phyloP scores from a whole-genome alignment of 2,329 filamentous ascomycete genomes.

The Drechslera avenae region DNA sequence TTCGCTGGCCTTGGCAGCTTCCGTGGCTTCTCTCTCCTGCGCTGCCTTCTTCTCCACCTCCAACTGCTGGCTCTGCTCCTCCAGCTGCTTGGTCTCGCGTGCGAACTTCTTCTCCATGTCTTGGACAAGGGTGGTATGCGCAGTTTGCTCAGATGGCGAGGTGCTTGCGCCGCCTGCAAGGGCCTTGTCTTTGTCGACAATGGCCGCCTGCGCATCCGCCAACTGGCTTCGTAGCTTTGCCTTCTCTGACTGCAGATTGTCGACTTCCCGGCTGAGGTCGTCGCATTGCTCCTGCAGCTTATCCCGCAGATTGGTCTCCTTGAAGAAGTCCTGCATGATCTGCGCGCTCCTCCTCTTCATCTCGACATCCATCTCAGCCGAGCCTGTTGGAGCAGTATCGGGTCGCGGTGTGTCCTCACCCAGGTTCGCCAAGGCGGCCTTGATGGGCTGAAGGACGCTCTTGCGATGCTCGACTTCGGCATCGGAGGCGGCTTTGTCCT shows the following conservation, averaged over 20 bases:
- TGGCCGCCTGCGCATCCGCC: conserved; percentile 37
- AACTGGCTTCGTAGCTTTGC: conserved; percentile 41
- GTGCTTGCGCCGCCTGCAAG: conserved; percentile 26
- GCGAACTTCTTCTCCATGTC: conserved; percentile 47
- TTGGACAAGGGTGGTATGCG: conserved; percentile 35
- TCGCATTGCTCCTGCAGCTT: conserved; percentile 44
- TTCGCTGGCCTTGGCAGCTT: conserved; percentile 40
- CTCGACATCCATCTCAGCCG: conserved; percentile 39
- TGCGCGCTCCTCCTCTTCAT: conserved; percentile 40
- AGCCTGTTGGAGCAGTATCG: conserved; percentile 41
- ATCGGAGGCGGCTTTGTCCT: conserved; percentile 45
- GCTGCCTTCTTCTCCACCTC: conserved; percentile 39
- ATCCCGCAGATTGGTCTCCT: conserved; percentile 46
- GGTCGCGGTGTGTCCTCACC: conserved; percentile 36
- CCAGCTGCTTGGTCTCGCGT: conserved; percentile 39
- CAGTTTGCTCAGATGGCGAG: conserved; percentile 21
- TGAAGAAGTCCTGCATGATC: conserved; percentile 49
- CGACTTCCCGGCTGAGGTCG: conserved; percentile 40
- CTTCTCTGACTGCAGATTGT: conserved; percentile 39
- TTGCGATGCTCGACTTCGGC: conserved; percentile 42
- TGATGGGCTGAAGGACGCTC: conserved; percentile 33
- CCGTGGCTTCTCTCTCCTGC: conserved; percentile 38
- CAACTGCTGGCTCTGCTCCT: conserved; percentile 40
- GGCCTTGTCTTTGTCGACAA: conserved; percentile 40
- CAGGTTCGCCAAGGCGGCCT: conserved; percentile 39